Conservation (phyloP, 176 grass and related monocot species). For the Elaeis guineensis region DNA sequence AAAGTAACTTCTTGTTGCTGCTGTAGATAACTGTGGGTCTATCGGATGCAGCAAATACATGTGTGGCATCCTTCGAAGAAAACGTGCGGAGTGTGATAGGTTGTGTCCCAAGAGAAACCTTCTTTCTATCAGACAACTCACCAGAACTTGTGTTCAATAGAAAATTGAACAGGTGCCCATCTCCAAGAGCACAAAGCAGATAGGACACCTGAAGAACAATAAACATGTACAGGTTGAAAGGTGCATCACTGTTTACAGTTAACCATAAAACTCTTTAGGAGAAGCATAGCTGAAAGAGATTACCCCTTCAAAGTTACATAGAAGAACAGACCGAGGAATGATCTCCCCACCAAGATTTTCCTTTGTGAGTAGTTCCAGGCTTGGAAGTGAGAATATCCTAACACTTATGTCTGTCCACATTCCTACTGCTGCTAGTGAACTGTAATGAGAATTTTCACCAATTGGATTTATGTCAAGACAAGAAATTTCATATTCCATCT, state of each 20-base stretch:
- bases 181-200: constrained; percentile 91
- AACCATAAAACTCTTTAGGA: background rate
- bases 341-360: constrained; percentile 95
- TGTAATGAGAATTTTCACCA: constrained; percentile 49
- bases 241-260: background rate
- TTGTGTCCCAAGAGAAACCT: constrained; percentile 88
- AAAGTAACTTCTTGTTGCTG: constrained; percentile 95
- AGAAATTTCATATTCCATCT: constrained; percentile 88
- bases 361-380: constrained; percentile 67
- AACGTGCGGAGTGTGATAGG: constrained; percentile 90
- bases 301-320: constrained; percentile 95
- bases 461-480: constrained; percentile 87
- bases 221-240: constrained; percentile 10
- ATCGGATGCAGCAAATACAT: constrained; percentile 93
- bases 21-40: constrained; percentile 97
- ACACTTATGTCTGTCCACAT: constrained; percentile 99
- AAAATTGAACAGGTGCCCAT: constrained; percentile 94
- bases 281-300: constrained; percentile 18
- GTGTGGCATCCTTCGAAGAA: constrained; percentile 85
- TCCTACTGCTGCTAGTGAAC: constrained; percentile 81
- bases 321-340: constrained; percentile 86
- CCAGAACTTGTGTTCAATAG: constrained; percentile 58
- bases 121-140: constrained; percentile 78
- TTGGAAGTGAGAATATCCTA: constrained; percentile 89
- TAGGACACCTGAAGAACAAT: constrained; percentile 58